Conservation (phyloP, 139 green algal species). For the Chlorella sp. region DNA sequence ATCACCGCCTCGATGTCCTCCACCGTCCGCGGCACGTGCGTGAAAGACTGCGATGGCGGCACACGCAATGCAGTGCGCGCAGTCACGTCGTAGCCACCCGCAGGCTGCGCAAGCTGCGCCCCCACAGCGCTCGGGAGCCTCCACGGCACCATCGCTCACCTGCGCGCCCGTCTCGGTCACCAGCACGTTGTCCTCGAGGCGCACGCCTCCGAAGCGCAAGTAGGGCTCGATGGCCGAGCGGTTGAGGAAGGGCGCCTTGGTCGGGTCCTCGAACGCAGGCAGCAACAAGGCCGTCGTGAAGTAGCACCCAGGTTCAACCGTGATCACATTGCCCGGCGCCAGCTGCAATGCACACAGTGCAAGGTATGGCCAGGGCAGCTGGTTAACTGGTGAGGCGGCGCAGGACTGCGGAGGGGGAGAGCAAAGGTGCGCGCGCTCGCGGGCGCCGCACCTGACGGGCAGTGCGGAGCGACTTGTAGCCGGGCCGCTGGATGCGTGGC, state of each 20-base stretch:
- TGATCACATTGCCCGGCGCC: conserved; percentile 82
- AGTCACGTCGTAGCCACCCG: neutral
- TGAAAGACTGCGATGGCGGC: conserved; percentile 46
- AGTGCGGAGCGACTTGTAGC: conserved; percentile 56
- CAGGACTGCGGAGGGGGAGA: neutral
- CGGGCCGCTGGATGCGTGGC: conserved; percentile 26
- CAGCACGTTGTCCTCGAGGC: conserved; percentile 87
- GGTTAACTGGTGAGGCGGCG: no score
- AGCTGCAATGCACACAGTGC: conserved; percentile 28
- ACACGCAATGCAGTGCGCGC: neutral
- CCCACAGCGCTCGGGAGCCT: neutral
- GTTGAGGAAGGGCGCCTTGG: conserved; percentile 24
- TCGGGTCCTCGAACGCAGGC: conserved; percentile 38
- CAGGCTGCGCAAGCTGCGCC: neutral
- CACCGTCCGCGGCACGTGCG: conserved; percentile 62
- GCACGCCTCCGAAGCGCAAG: conserved; percentile 43
- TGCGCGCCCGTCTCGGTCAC: conserved; percentile 57
- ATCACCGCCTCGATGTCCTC: conserved; percentile 86
- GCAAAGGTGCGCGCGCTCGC: neutral
- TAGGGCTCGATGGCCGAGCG: conserved; percentile 12
- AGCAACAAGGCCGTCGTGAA: conserved; percentile 72
- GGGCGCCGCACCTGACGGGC: conserved; percentile 14
- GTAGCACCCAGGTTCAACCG: conserved; percentile 85
- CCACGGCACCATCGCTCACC: neutral
- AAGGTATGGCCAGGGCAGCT: no score